Percentiles rank a stretch among this genome's conserved stretches.
Evolutionary conservation across 768 basidiomycete genomes (phyloP).

Genomic region (Leccinum disarticulatum): DNA sequence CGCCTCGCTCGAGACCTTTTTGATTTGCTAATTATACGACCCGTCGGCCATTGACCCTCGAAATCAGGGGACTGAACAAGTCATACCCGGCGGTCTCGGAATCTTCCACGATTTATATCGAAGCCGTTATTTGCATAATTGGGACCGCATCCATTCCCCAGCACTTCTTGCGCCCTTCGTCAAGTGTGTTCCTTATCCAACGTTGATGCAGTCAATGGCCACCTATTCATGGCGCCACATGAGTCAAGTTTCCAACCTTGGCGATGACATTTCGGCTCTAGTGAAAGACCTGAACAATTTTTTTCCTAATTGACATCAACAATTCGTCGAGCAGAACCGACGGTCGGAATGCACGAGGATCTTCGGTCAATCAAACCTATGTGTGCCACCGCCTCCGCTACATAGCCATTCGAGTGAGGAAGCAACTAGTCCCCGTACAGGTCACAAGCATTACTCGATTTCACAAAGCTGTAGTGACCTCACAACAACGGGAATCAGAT

Average conservation of each 20-base stretch:
- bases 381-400: not conserved
- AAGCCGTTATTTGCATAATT: conserved; percentile 15
- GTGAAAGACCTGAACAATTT: not conserved
- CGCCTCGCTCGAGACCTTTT: conserved; percentile 17
- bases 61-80: conserved; percentile 17
- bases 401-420: not conserved
- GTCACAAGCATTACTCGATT: not conserved
- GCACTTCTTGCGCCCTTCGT: conserved; percentile 29
- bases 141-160: conserved; percentile 28
- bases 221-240: not conserved
- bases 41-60: conserved; percentile 12
- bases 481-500: not conserved
- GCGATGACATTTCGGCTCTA: conserved; percentile 1
- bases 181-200: conserved; percentile 10
- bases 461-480: not conserved
- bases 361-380: not conserved
- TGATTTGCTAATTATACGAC: conserved; percentile 15
- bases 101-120: conserved; percentile 7
- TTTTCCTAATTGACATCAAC: not conserved
- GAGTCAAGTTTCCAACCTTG: conserved; percentile 7
- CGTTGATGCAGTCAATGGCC: not conserved
- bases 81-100: conserved; percentile 12
- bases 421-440: not conserved
- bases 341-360: not conserved
- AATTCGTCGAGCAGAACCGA: not conserved